Evolutionary conservation across 805 yeast genomes (phyloP), one percentile per base, ranked within the genome.

Genomic region (Sugiyamaella marilandica): DNA sequence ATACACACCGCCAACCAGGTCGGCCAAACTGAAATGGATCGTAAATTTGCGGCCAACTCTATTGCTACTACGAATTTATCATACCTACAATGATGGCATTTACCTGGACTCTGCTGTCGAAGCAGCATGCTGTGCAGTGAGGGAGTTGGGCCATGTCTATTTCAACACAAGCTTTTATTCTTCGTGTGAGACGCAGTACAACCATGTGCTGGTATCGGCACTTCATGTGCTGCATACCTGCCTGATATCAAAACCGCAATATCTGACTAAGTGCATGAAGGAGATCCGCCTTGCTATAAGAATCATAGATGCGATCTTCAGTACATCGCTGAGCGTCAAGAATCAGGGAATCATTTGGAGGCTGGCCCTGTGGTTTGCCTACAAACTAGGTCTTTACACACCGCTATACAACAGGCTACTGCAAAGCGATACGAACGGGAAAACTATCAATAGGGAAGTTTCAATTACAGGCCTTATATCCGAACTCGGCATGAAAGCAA

Each of bases 221-320:
- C 47, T 61, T 11, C 61, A 63, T 24, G 62, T 61, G 2, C 35
- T 61, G 26, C 59, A 61, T 43, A 52, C 55, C 13, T 60, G 60
- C 2, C 52, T 59, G 13, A 51, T 53, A 16, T 56, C 56, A 29
- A 60, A 57, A 13, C 62, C 65, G 10, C 49, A 45, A 7, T 51
- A 48, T 48, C 51, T 56, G 24, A 54, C 51, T 11, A 53, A 50
- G 11, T 59, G 59, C 45, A 47, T 53, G 29, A 24, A 24, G 29
- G 29, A 24, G 29, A 24, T 24, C 29, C 29, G 29, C 29, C 29
- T 24, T 24, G 29, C 29, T 24, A 24, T 24, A 24, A 24, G 8
- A 5, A 24, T 11, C 3, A 44, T 11, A 44, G 24, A 14, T 44
- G 31, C 8, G 5, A 44, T 11, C 34, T 24, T 13, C 21, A 44